Conservation (phyloP, 306 rosid species). For the Coriaria nepalensis region DNA sequence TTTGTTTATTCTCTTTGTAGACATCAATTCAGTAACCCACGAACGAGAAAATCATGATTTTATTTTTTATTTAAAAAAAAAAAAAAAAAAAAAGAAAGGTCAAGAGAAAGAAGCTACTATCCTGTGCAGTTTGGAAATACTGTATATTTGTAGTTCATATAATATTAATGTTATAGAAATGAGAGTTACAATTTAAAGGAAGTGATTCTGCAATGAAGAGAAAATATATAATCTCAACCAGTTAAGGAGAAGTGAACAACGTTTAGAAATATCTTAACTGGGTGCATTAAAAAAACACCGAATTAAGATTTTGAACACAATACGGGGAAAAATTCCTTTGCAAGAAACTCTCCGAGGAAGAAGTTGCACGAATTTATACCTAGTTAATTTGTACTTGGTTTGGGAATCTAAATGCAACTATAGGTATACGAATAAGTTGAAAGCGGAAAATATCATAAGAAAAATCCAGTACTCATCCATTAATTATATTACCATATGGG, state of each 20-base stretch:
- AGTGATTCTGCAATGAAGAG: background rate
- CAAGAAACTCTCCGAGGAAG: background rate
- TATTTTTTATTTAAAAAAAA: background rate
- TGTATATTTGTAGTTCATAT: too few relatives aligned
- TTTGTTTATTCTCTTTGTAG: conserved; percentile 9
- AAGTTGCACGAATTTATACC: too few relatives aligned
- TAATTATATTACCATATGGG: conserved; percentile 34
- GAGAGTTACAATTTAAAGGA: background rate
- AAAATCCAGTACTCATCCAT: conserved; percentile 20
- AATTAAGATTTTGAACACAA: too few relatives aligned
- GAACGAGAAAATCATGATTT: background rate
- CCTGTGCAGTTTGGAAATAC: too few relatives aligned
- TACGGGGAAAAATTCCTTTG: too few relatives aligned
- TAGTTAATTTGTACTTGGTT: too few relatives aligned
- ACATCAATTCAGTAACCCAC: too few relatives aligned
- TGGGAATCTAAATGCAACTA: background rate
- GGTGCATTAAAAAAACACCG: too few relatives aligned
- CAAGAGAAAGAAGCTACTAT: background rate
- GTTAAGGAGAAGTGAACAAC: background rate
- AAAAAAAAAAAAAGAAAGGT: too few relatives aligned
- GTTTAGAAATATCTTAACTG: too few relatives aligned
- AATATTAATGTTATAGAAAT: background rate
- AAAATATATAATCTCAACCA: background rate
- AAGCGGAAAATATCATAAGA: background rate
- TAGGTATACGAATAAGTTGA: background rate